Percentiles rank a stretch among this genome's conserved stretches.
Conservation (phyloP, 495 filamentous ascomycete species). For the Hypoxylon rickii region DNA sequence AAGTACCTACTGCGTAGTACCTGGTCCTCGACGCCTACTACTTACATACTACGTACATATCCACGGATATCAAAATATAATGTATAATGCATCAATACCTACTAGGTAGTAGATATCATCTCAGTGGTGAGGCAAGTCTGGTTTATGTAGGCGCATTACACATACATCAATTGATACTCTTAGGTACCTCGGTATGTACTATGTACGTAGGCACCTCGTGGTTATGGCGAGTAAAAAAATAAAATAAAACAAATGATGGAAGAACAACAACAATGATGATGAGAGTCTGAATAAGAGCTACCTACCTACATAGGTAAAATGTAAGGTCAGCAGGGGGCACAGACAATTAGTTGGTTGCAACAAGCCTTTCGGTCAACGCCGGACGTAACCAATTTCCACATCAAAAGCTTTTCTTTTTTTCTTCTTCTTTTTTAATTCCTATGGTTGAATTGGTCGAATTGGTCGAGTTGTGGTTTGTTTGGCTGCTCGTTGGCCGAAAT, state of each 20-base stretch:
- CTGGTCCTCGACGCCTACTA: no score
- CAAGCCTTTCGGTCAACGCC: constrained; percentile 8
- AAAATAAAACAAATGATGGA: no score
- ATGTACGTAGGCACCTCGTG: no score
- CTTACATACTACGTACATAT: no score
- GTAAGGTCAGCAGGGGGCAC: constrained; percentile 24
- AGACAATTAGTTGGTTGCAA: constrained; percentile 18
- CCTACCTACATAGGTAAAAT: constrained; percentile 6
- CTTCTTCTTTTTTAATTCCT: constrained; percentile 3
- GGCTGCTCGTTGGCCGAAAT: constrained; percentile 18
- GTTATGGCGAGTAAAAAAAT: no score
- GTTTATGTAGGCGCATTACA: no score
- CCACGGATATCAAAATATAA: background rate
- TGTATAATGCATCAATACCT: no score
- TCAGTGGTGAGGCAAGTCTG: no score
- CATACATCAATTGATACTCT: no score
- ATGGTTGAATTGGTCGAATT: constrained; percentile 5
- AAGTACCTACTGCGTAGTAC: no score
- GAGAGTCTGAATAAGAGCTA: constrained; percentile 33
- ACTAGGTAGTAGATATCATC: no score
- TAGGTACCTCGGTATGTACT: no score
- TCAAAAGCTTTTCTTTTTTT: background rate
- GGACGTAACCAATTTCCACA: constrained; percentile 2
- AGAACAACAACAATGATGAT: constrained; percentile 32
- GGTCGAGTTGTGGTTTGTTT: background rate